phyloP scores from a whole-genome alignment of 2,329 filamentous ascomycete species.

The Rhytidhysteron rufulum region DNA sequence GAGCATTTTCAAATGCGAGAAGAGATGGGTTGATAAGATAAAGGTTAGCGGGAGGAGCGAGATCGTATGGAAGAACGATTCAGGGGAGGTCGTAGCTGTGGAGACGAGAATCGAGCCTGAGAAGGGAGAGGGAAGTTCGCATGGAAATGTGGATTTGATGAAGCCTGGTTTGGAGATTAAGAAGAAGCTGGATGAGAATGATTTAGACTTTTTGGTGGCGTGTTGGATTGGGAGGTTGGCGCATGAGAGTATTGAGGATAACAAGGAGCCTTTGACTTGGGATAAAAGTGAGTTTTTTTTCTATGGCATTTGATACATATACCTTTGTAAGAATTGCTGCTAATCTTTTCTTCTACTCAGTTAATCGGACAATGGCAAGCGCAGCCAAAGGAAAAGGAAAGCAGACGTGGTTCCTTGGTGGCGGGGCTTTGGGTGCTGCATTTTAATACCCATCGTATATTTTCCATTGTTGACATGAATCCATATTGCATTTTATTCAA shows the following conservation, averaged over 20 bases:
- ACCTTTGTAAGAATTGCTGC: too few relatives aligned
- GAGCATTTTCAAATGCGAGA: too few relatives aligned
- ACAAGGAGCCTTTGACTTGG: conserved; percentile 5
- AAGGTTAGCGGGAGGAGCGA: not conserved
- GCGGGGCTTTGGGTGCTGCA: too few relatives aligned
- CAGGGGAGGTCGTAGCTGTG: not conserved
- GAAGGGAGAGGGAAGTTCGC: not conserved
- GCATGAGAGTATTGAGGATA: conserved; percentile 1
- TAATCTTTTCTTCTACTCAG: too few relatives aligned
- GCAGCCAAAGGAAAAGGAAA: too few relatives aligned
- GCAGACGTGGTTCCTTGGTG: too few relatives aligned
- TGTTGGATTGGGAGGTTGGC: conserved; percentile 4
- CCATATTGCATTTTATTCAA: too few relatives aligned
- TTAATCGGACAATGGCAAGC: too few relatives aligned
- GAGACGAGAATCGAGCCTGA: not conserved
- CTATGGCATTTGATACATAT: not conserved
- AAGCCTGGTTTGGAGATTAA: conserved; percentile 3
- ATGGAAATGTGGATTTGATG: not conserved
- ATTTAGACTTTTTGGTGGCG: conserved; percentile 4
- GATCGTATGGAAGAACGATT: not conserved
- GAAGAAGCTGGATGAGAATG: not conserved
- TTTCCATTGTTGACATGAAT: too few relatives aligned
- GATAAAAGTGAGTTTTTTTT: conserved; percentile 3
- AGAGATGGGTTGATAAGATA: not conserved
- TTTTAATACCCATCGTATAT: too few relatives aligned